Evolutionary conservation across 768 basidiomycete species (phyloP), one percentile per base, ranked within the genome.

Genomic region (Psilocybe azurescens): DNA sequence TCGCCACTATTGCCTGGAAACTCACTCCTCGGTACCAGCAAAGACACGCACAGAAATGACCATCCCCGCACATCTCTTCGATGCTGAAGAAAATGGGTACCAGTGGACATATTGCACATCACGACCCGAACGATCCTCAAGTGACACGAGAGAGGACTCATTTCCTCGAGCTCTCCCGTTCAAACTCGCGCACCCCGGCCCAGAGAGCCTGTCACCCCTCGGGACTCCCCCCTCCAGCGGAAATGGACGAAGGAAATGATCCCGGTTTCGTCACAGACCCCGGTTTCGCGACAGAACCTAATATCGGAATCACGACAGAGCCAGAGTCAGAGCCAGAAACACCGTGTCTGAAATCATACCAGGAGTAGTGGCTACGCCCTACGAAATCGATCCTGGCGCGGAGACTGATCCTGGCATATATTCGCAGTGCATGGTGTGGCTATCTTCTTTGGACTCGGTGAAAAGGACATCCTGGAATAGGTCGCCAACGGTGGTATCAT

Each of bases 71-170:
- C 86, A 84, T 32, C 83, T 96, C 61, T 91, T 91, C 2, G 90
- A 95, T 70, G 94, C 90, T 5, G 95, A 98, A 71, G 95, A 96
- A 70, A 83, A 90, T 54, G 94, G 93, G 0, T 96, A 97, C 72
- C 88, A 95, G 70, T 94, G 90, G 13, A 83, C 89, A 0, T 97
- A 96, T 71, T 97, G 96, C 74, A 75, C 74, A 30, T 69, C 78
- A 2, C 74, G 77, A 4, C 55, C 66, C 8, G 68, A 72, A 50
- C 75, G 62, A 54, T 77, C 75, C 41, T 75, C 73, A 53, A 75
- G 68, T 52, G 67, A 72, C 6, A 70, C 72, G 30, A 73, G 73
- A 8, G 88, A 89, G 53, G 92, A 91, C 13, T 93, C 72, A 86
- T 93, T 49, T 81, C 83, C 5, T 79, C 81, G 8, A 79, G 76